Conservation (phyloP, 306 rosid genomes). For the Pachyrhizus erosus region DNA sequence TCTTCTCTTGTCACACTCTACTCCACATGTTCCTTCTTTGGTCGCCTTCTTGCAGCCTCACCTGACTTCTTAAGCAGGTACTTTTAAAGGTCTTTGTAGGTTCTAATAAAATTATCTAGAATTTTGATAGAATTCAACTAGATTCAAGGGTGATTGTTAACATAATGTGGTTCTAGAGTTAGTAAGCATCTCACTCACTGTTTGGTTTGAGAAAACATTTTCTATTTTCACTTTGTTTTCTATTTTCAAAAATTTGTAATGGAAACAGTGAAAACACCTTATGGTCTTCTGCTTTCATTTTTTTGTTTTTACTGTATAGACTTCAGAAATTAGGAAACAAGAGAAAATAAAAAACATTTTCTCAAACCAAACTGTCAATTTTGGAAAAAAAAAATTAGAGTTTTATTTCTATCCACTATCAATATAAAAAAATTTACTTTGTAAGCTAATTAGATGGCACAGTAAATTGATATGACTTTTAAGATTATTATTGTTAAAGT, state of each 20-base stretch:
- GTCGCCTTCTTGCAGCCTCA: constrained; percentile 80
- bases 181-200: not conserved
- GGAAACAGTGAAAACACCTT: not conserved
- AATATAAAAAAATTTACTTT: too few species aligned
- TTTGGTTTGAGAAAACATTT: not conserved
- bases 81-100: constrained; percentile 16
- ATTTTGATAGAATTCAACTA: not conserved
- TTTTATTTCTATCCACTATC: not conserved
- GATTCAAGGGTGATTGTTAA: not conserved
- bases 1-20: constrained; percentile 74
- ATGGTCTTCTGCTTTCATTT: not conserved
- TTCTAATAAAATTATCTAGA: not conserved
- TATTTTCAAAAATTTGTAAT: not conserved
- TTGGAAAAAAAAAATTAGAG: too few species aligned
- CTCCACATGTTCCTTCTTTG: constrained; percentile 89
- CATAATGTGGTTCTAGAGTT: not conserved
- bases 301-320: not conserved
- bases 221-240: not conserved
- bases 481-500: too few species aligned
- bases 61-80: constrained; percentile 80
- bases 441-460: too few species aligned
- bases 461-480: too few species aligned
- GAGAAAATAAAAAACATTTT: too few species aligned
- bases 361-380: too few species aligned
- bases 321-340: not conserved